Evolutionary conservation across 2,329 filamentous ascomycete species (phyloP), one percentile per base, ranked within the genome.

Genomic region (Nigrospora sphaerica): DNA sequence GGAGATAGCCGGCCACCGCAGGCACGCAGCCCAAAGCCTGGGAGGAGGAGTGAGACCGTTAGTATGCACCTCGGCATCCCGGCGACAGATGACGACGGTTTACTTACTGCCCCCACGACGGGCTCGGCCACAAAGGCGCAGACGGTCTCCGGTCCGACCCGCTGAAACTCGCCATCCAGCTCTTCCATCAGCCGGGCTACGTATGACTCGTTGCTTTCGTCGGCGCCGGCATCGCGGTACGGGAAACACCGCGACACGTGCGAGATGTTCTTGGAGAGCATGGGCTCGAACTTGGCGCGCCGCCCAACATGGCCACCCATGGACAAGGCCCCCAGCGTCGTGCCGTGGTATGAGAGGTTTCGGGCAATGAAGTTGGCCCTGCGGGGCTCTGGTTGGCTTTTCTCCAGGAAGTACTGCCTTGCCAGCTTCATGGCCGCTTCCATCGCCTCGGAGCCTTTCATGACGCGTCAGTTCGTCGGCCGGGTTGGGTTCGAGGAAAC

Each of bases 81-180:
- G 4, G 23, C 23, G 23, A 28, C 10, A 28, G 23, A 28, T 7
- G 19, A 23, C 23, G 23, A 9, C 23, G 23, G 23, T 28, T 28
- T 28, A 62, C 68, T 64, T 72, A 85, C 81, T 32, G 86, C 83
- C 3, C 86, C 85, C 13, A 86, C 84, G 1, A 91, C 74, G 0
- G 86, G 82, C 62, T 91, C 86, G 1, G 83, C 81, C 19, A 89
- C 72, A 56, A 91, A 88, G 0, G 82, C 85, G 45, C 80, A 84
- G 1, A 90, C 82, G 0, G 71, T 85, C 0, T 80, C 71, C 0
- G 84, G 76, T 0, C 84, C 86, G 1, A 87, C 59, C 1, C 72
- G 64, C 48, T 75, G 69, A 51, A 91, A 88, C 52, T 86, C 81
- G 2, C 65, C 70, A 9, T 88, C 85, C 2, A 92, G 68, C 58